Evolutionary conservation across 345 rosid genomes (phyloP).

Genomic region (Turnera subulata): DNA sequence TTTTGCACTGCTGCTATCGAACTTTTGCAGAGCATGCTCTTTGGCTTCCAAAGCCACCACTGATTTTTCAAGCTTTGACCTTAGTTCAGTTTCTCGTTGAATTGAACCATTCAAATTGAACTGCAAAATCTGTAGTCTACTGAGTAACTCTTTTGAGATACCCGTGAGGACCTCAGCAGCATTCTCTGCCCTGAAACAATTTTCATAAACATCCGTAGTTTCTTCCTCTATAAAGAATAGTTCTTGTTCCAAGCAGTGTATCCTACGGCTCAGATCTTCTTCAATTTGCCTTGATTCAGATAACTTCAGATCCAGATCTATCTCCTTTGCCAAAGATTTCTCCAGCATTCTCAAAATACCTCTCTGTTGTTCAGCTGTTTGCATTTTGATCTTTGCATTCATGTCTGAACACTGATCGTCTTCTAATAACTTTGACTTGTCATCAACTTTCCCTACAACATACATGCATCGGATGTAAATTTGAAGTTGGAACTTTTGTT

Average conservation of each 20-base stretch:
- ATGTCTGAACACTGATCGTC: conserved; percentile 38
- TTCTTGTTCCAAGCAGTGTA: conserved; percentile 55
- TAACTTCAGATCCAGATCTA: conserved; percentile 82
- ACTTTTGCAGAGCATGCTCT: conserved; percentile 48
- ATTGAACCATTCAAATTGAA: conserved; percentile 58
- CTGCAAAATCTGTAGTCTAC: conserved; percentile 57
- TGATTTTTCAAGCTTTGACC: conserved; percentile 42
- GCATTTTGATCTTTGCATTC: conserved; percentile 55
- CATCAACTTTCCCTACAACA: conserved; percentile 46
- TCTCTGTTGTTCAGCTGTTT: conserved; percentile 79
- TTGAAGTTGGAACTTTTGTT: too few relatives aligned
- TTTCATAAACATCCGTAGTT: conserved; percentile 42
- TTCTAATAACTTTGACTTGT: conserved; percentile 22
- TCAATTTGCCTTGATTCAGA: conserved; percentile 59
- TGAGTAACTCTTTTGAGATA: conserved; percentile 62
- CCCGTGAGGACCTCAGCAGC: conserved; percentile 64
- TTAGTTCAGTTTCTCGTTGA: conserved; percentile 51
- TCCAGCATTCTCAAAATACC: conserved; percentile 83
- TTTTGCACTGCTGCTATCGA: conserved; percentile 44
- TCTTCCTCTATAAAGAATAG: conserved; percentile 63
- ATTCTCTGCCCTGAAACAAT: conserved; percentile 68
- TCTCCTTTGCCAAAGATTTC: conserved; percentile 88
- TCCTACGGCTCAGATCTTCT: conserved; percentile 46
- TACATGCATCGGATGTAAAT: conserved; percentile 13
- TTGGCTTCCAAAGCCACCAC: conserved; percentile 46